Evolutionary conservation across 176 grass and related monocot species (phyloP), one percentile per base, ranked within the genome.

Genomic region (Tillandsia leiboldiana): DNA sequence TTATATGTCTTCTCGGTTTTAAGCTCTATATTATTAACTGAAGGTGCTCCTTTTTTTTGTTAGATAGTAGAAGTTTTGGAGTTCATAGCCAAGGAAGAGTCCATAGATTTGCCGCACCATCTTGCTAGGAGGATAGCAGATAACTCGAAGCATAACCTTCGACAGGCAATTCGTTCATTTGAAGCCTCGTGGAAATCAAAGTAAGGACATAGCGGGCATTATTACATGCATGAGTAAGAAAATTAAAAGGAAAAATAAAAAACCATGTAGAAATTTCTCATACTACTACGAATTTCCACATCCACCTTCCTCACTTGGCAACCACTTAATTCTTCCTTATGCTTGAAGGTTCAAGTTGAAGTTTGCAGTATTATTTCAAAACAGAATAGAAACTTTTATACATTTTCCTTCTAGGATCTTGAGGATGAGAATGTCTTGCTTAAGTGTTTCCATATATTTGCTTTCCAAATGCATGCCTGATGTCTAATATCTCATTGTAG

Each of bases 131-230:
- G 77, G 64, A 84, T 91, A 67, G 79, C 75, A 70, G 52, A 64
- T 1, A 76, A 73, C 2, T 73, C 88, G 63, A 81, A 67, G 51
- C 69, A 82, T 70, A 91, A 91, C 76, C 88, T 87, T 67, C 68
- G 75, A 67, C 88, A 91, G 52, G 75, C 88, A 87, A 87, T 91
- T 76, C 88, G 81, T 69, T 87, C 88, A 62, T 91, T 87, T 64
- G 88, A 91, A 81, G 84, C 88, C 68, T 84, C 81, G 1, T 91
- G 84, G 81, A 87, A 79, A 57, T 69, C 75, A 84, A 73, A 76
- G 88, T 91, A 91, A 78, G 75, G 22, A 70, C 26, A 66, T 12
- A 15, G 53, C n/a, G 27, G 64, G 26, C 15, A 63, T 62, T 50
- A 15, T 10, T 17, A 51, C 7, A 9, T 70, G 26, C 11, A 2